Base-by-base conservation (phyloP, 345 rosid genomes). In the Bruguiera parviflora region DNA sequence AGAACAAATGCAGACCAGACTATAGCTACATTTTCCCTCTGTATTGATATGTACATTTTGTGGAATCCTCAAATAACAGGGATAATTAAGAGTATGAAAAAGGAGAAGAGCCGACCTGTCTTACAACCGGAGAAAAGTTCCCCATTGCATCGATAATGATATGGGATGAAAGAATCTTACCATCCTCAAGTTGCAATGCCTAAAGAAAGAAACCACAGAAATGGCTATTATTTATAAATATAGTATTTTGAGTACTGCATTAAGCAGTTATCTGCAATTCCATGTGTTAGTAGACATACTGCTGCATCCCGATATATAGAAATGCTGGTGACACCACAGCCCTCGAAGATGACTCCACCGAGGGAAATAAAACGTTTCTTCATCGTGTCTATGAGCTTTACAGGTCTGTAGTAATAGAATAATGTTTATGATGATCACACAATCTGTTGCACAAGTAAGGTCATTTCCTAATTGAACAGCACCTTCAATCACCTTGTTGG, bases 71-170 rank as follows among this genome's bases (percentile, higher is more conserved):
- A 32, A 32, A 5, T 32, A 32, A 32, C 35, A 32, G 6, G 33
- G 35, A 32, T 32, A 32, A 32, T 32, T 32, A 32, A 32, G 69
- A 55, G 53, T 58, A 64, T 28, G 65, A 51, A 70, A 5, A 68
- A 49, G 63, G 63, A 67, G 58, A 61, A 53, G 51, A 69, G 24
- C 63, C 58, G 58, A 88, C 98, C 98, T 94, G 98, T 81, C 80
- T 94, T 68, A 91, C 83, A 27, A 94, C 83, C 47, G 96, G 98
- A 56, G 98, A 94, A 76, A 94, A 91, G 76, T 91, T 94, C 62
- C 98, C 98, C 91, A 91, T 94, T 60, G 97, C 96, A 81, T 94
- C 98, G 31, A 91, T 78, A 59, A 91, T 79, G 61, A 94, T 89
- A 62, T 81, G 88, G 27, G 96, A 85, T 47, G 89, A 84, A 68